A percentile compares a stretch with the other conserved stretches of the same genome.
Evolutionary conservation across 257 asterid genomes (phyloP).

Genomic region (Scutellaria galericulata): DNA sequence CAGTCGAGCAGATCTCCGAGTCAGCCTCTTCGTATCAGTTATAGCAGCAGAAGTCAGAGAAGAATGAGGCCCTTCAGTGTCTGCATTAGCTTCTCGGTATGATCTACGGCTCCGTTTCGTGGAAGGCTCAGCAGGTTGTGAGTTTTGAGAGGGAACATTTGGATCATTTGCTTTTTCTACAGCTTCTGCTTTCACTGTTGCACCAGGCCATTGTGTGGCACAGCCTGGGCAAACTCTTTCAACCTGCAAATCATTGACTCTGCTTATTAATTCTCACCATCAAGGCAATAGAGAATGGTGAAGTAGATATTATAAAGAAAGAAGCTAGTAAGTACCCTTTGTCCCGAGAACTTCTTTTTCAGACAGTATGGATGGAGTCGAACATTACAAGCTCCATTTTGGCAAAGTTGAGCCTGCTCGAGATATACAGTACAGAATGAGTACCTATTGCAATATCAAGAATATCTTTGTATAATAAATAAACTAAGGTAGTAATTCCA

Average conservation of each 20-base stretch:
- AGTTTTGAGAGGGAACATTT: constrained; percentile 6
- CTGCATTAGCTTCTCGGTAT: constrained; percentile 31
- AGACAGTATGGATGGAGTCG: constrained; percentile 77
- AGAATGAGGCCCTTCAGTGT: constrained; percentile 35
- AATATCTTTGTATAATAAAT: not conserved
- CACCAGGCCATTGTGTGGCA: constrained; percentile 58
- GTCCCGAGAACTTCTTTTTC: constrained; percentile 66
- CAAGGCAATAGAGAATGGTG: not conserved
- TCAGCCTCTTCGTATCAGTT: constrained; percentile 42
- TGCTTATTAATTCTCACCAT: constrained; percentile 21
- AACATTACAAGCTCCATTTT: constrained; percentile 67
- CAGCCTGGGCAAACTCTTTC: constrained; percentile 75
- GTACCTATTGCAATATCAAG: constrained; percentile 24
- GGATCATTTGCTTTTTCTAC: constrained; percentile 33
- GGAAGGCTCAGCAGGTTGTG: constrained; percentile 27
- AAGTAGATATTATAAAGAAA: not conserved
- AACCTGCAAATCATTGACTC: constrained; percentile 44
- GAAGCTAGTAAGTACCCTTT: constrained; percentile 49
- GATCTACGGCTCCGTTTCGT: constrained; percentile 40
- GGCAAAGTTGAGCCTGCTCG: constrained; percentile 73
- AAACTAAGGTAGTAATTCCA: not conserved
- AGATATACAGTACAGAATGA: constrained; percentile 20
- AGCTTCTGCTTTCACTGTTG: constrained; percentile 51
- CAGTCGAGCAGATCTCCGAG: constrained; percentile 59
- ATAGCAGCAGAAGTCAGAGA: constrained; percentile 23